Percentiles rank a stretch among this genome's conserved stretches.
phyloP scores from a whole-genome alignment of 1,284 basidiomycete genomes.

The Schizophyllum amplum region DNA sequence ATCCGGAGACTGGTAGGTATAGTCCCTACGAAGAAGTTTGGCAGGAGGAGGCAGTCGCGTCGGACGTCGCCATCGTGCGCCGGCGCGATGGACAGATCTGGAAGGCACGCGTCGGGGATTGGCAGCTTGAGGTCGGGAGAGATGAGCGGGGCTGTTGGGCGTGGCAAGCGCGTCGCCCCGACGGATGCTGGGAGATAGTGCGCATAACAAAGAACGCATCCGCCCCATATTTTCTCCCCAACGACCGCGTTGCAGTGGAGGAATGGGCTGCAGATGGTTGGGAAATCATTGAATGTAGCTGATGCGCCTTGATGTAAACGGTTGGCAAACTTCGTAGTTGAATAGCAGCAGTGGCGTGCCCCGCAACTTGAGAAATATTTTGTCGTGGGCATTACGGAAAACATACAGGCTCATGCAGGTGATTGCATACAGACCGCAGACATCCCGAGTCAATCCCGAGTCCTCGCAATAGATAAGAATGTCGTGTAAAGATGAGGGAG shows the following conservation, averaged over 20 bases:
- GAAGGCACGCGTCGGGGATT: slow-evolving; percentile 9
- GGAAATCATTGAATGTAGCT: slow-evolving; percentile 4
- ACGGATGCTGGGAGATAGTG: not conserved
- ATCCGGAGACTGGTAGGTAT: slow-evolving; percentile 21
- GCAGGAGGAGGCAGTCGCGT: slow-evolving; percentile 17
- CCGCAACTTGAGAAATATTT: too few species aligned
- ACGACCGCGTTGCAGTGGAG: not conserved
- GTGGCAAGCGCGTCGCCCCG: not conserved
- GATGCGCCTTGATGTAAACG: too few species aligned
- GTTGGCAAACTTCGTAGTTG: too few species aligned
- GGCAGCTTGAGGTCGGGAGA: slow-evolving; percentile 10
- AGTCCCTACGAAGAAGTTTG: slow-evolving; percentile 25
- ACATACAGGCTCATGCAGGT: too few species aligned
- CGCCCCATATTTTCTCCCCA: not conserved
- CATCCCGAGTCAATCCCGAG: too few species aligned
- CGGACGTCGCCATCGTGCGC: slow-evolving; percentile 6
- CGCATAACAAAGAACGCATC: not conserved
- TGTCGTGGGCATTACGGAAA: too few species aligned
- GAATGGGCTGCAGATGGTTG: slow-evolving; percentile 9
- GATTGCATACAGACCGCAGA: too few species aligned
- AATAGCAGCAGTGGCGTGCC: too few species aligned
- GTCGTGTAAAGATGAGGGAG: too few species aligned
- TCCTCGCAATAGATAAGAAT: too few species aligned
- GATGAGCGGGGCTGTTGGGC: not conserved
- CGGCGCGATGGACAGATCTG: slow-evolving; percentile 5